A percentile compares a stretch with the other conserved stretches of the same genome.
Evolutionary conservation across 805 yeast species (phyloP).

Genomic region (Aciculoconidium aculeatum): DNA sequence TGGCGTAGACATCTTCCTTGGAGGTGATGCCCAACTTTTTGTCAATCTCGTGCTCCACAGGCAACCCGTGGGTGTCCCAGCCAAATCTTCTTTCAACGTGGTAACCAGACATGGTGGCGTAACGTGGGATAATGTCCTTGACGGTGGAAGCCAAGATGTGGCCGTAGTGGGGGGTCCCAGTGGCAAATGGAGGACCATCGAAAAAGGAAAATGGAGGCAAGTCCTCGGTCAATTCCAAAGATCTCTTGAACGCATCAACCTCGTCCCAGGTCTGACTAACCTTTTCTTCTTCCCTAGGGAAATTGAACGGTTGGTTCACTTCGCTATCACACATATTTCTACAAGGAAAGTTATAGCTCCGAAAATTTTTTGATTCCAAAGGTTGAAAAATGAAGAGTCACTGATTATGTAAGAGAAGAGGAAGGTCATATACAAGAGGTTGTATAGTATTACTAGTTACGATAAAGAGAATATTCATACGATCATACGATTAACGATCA

Average conservation of each 20-base stretch:
- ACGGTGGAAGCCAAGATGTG: constrained; percentile 95
- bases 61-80: constrained; percentile 99
- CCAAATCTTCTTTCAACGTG: constrained; percentile 97
- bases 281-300: constrained; percentile 86
- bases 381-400: too few relatives aligned
- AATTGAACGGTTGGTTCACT: constrained; percentile 43
- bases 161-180: constrained; percentile 99
- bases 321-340: constrained; percentile 10
- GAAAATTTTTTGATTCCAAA: too few relatives aligned
- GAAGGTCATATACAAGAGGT: too few relatives aligned
- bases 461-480: too few relatives aligned
- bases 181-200: constrained; percentile 99
- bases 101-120: constrained; percentile 95
- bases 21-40: constrained; percentile 90
- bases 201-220: constrained; percentile 86
- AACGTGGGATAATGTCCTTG: constrained; percentile 95
- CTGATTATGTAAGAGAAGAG: too few relatives aligned
- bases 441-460: too few relatives aligned
- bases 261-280: constrained; percentile 80
- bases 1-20: constrained; percentile 87
- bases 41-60: constrained; percentile 98
- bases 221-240: constrained; percentile 76
- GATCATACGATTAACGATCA: too few relatives aligned
- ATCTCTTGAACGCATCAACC: constrained; percentile 87
- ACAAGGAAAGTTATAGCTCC: too few relatives aligned